Evolutionary conservation across 1,284 basidiomycete genomes (phyloP), one percentile per base, ranked within the genome.

Genomic region (Cryptococcus amylolentus): DNA sequence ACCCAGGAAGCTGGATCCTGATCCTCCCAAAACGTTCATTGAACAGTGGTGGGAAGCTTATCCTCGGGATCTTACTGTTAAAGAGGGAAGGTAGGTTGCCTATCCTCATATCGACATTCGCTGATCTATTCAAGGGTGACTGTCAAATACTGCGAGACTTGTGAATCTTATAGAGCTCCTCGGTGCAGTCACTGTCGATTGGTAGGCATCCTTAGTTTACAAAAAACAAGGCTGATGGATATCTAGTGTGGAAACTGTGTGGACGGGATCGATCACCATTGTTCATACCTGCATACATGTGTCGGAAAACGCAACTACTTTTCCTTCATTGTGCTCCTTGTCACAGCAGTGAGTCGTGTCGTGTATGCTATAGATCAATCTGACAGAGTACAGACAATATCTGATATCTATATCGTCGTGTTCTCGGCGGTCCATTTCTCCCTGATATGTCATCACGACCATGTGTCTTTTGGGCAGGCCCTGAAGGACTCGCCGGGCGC

Each of bases 271-370:
- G 74, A 94, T 70, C 91, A 94, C 70, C 91, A 95, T 76, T 96
- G 93, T 66, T 89, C 92, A 64, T 96, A 92, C 86, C 85, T 96
- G 37, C 94, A 95, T 75, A 93, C 91, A 70, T 96, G 92, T 70
- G 82, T 97, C 46, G 92, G 93, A 4, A 84, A 88, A 50, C 86
- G 91, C 49, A 96, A 95, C 73, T 96, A 97, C 75, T 88, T 89
- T 26, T 83, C 86, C 23, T 97, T 97, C 78, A 86, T 94, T 63
- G 84, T 84, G 2, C 85, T 92, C 65, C 80, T 96, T 28, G 75
- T 86, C 49, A 83, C 84, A 38, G 82, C 84, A 10, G 88, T 91
- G 71, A 75, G 88, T 83, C n/a, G 26, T n/a, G 48, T 27, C 37
- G 4, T 45, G 14, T 45, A 49, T 51, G 23, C 52, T 38, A 10